Evolutionary conservation across 192 early-diverging fungal species (phyloP).

Genomic region (Coemansia javaensis): DNA sequence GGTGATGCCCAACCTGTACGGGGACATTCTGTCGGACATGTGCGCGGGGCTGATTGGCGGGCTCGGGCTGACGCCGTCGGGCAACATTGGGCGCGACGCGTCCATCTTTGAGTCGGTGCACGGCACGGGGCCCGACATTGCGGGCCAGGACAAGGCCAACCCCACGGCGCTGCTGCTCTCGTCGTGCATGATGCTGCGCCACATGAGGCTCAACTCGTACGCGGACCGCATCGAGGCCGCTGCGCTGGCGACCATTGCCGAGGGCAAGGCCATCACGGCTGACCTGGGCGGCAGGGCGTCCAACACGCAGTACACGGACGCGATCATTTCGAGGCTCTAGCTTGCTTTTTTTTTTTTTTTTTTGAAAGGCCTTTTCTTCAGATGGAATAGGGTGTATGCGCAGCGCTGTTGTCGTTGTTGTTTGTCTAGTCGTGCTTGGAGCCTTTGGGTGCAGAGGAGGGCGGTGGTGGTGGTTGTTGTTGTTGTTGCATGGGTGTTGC

Average conservation of each 20-base stretch:
- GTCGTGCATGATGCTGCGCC: constrained; percentile 96
- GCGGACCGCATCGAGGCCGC: constrained; percentile 86
- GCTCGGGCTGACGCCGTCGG: constrained; percentile 94
- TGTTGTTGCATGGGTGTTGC: background rate
- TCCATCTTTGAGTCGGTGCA: constrained; percentile 96
- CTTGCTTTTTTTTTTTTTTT: too few species aligned
- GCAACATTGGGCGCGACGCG: constrained; percentile 98
- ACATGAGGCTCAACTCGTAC: constrained; percentile 80
- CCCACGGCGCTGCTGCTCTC: constrained; percentile 92
- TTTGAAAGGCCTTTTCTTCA: too few species aligned
- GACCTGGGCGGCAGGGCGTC: constrained; percentile 86
- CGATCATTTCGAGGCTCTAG: constrained; percentile 69
- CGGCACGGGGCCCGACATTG: constrained; percentile 97
- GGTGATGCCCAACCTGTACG: constrained; percentile 99
- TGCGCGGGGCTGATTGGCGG: constrained; percentile 98
- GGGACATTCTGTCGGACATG: constrained; percentile 97
- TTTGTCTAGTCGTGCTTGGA: too few species aligned
- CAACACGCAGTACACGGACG: constrained; percentile 79
- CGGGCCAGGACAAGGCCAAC: constrained; percentile 93
- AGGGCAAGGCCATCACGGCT: constrained; percentile 80
- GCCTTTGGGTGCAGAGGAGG: too few species aligned
- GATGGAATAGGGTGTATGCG: too few species aligned
- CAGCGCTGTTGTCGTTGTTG: too few species aligned
- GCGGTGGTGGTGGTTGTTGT: too few species aligned
- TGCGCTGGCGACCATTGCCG: constrained; percentile 91